A percentile compares a stretch with the other conserved stretches of the same genome.
Conservation (phyloP, 352 stramenopile genomes). For the Phytophthora citrophthora region DNA sequence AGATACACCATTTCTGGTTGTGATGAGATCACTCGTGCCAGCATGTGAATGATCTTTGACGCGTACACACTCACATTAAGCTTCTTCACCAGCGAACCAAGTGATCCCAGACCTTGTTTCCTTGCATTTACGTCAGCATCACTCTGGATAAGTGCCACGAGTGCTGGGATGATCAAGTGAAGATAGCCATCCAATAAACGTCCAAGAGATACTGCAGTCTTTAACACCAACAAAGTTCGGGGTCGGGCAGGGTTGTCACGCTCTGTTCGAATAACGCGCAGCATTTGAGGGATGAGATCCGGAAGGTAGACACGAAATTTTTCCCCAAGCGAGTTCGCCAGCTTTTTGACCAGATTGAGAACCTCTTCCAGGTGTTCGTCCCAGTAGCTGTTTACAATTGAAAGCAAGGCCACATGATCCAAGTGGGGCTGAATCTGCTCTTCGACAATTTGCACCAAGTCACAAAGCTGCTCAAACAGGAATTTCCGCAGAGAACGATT, state of each 20-base stretch:
- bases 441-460: constrained; percentile 96
- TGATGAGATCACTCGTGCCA: constrained; percentile 82
- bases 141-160: constrained; percentile 86
- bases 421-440: constrained; percentile 95
- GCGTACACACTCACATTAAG: constrained; percentile 89
- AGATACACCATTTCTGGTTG: constrained; percentile 87
- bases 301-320: constrained; percentile 91
- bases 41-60: constrained; percentile 92
- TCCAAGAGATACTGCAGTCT: constrained; percentile 79
- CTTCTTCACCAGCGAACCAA: constrained; percentile 89
- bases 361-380: constrained; percentile 96
- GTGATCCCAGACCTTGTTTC: constrained; percentile 82
- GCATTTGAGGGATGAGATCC: constrained; percentile 87
- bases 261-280: constrained; percentile 87
- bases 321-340: constrained; percentile 85
- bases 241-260: constrained; percentile 71
- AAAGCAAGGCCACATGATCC: constrained; percentile 83
- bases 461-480: constrained; percentile 96
- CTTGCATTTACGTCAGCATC: constrained; percentile 81
- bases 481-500: constrained; percentile 93
- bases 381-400: constrained; percentile 86
- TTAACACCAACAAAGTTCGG: constrained; percentile 79
- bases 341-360: constrained; percentile 96
- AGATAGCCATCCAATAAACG: constrained; percentile 84
- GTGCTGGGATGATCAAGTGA: constrained; percentile 83